A percentile compares a stretch with the other conserved stretches of the same genome.
Evolutionary conservation across 768 basidiomycete species (phyloP).

Genomic region (Calvatia gigantea): DNA sequence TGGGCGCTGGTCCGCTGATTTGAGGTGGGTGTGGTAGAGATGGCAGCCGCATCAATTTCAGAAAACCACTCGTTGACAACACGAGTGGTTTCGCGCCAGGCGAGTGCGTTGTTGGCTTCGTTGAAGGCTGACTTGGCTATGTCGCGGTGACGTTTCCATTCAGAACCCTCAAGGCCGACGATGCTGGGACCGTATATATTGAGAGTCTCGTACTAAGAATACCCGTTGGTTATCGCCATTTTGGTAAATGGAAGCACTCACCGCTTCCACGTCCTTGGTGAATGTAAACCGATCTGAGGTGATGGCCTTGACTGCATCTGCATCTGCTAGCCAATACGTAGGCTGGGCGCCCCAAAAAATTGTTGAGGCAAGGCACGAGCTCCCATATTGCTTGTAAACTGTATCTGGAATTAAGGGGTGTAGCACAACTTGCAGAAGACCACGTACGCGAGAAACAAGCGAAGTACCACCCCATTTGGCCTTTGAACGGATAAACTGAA

Average conservation of each 20-base stretch:
- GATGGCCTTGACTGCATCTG: conserved; percentile 36
- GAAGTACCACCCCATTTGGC: conserved; percentile 29
- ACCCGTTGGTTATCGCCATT: background rate
- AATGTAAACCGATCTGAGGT: conserved; percentile 31
- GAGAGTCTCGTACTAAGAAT: conserved; percentile 32
- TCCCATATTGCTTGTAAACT: conserved; percentile 38
- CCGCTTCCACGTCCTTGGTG: conserved; percentile 35
- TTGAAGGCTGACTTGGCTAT: conserved; percentile 48
- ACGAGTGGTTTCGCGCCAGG: conserved; percentile 42
- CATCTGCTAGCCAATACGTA: conserved; percentile 40
- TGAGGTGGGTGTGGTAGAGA: background rate
- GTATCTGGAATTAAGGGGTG: background rate
- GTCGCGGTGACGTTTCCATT: conserved; percentile 46
- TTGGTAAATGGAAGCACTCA: conserved; percentile 16
- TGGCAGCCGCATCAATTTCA: conserved; percentile 24
- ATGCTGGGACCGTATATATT: conserved; percentile 47
- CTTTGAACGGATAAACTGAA: conserved; percentile 29
- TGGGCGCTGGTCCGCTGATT: conserved; percentile 4
- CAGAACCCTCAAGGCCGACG: conserved; percentile 35
- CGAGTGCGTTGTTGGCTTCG: conserved; percentile 47
- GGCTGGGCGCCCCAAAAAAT: conserved; percentile 25
- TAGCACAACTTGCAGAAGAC: background rate
- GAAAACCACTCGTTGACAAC: conserved; percentile 40
- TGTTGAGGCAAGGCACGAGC: conserved; percentile 35
- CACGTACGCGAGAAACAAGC: conserved; percentile 33